Percentiles rank a stretch among this genome's conserved stretches.
phyloP scores from a whole-genome alignment of 768 basidiomycete species.

The Asterophora parasitica region DNA sequence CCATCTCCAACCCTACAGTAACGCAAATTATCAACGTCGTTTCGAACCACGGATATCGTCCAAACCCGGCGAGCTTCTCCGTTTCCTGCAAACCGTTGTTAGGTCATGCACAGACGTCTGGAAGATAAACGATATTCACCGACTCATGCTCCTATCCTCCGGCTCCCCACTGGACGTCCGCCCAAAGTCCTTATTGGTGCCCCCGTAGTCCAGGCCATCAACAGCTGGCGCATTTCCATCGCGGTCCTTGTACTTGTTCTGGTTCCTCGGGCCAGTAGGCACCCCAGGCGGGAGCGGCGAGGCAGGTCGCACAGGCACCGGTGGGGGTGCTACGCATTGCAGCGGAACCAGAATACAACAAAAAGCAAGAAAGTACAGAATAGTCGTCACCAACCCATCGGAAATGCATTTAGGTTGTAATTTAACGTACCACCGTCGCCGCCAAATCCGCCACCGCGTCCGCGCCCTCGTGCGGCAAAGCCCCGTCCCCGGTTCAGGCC shows the following conservation, averaged over 20 bases:
- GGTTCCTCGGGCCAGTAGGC: slow-evolving; percentile 83
- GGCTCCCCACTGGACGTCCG: slow-evolving; percentile 63
- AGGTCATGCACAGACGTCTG: background rate
- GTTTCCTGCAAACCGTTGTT: slow-evolving; percentile 44
- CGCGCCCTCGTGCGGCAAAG: slow-evolving; percentile 36
- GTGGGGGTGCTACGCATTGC: slow-evolving; percentile 29
- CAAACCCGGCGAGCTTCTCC: slow-evolving; percentile 65
- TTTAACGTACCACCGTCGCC: slow-evolving; percentile 32
- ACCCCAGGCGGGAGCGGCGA: slow-evolving; percentile 85
- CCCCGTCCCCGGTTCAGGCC: slow-evolving; percentile 39
- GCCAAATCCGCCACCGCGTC: slow-evolving; percentile 39
- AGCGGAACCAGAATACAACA: background rate
- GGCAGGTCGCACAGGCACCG: slow-evolving; percentile 65
- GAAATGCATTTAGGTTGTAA: slow-evolving; percentile 6
- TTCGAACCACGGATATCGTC: slow-evolving; percentile 68
- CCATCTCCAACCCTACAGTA: background rate
- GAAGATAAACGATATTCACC: slow-evolving; percentile 34
- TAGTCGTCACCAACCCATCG: slow-evolving; percentile 13
- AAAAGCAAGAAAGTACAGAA: slow-evolving; percentile 5
- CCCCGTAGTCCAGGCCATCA: slow-evolving; percentile 87
- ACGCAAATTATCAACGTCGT: slow-evolving; percentile 45
- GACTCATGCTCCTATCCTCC: slow-evolving; percentile 59
- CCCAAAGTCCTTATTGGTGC: slow-evolving; percentile 41
- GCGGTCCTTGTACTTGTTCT: slow-evolving; percentile 87
- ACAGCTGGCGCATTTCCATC: slow-evolving; percentile 82